Evolutionary conservation across 805 yeast species (phyloP), one percentile per base, ranked within the genome.

Genomic region (Kazachstania kunashirensis): DNA sequence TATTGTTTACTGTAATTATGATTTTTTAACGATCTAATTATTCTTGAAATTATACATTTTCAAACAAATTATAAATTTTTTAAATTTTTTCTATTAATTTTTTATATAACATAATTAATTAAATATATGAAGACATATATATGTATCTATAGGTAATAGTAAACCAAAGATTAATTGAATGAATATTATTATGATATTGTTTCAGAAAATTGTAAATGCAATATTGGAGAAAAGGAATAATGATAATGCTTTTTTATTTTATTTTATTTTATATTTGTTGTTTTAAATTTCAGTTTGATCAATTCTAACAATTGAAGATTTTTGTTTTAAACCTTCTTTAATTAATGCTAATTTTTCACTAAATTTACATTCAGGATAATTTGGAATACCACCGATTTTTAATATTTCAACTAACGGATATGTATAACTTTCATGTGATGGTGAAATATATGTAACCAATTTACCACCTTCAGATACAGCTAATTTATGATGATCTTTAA

Each of bases 401-500:
- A 77, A 45, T 8, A 70, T 66, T 34, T 67, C 67, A 15, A 65
- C 63, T 38, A 74, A 52, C 24, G 79, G 77, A 46, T 73, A 74
- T 2, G 89, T 79, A 54, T 75, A 77, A 37, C 82, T 77, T 38
- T 74, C 73, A 52, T 84, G 75, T 39, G 73, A 70, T 26, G 92
- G 88, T 3, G 88, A 83, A 36, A 89, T 78, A 49, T 85, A 85
- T 19, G 94, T 83, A 14, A 89, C 70, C 31, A 75, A 75, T 42
- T 72, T 68, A 16, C 95, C 96, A 38, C 73, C 67, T 47, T 79
- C 79, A 30, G 88, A 80, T 27, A 89, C 58, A 41, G 94, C 78
- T 38, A 88, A 63, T 62, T 92, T 92, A 61, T 82, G 88, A 55
- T 92, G 98, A 62, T 92, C 97, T 57, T 81, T 81, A 63, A 92